A percentile compares a stretch with the other conserved stretches of the same genome.
phyloP scores from a whole-genome alignment of 495 filamentous ascomycete species.

The Saxophila tyrrhenica region DNA sequence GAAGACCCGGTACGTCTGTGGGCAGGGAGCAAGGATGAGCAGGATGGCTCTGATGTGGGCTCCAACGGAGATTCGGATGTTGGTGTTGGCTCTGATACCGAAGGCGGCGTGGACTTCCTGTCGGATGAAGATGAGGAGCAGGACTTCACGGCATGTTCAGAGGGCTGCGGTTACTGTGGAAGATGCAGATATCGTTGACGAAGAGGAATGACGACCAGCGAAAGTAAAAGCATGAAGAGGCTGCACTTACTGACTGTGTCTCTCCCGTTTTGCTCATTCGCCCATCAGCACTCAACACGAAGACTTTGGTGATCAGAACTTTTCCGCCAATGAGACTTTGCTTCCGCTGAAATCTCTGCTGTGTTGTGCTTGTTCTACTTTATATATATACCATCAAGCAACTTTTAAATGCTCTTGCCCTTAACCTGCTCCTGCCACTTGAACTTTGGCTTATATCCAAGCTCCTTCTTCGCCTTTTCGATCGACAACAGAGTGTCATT shows the following conservation, averaged over 20 bases:
- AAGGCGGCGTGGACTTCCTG: background rate
- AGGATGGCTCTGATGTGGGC: background rate
- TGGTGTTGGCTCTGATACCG: background rate
- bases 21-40: background rate
- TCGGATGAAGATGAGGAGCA: background rate
- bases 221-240: no score
- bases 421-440: slow-evolving; percentile 15
- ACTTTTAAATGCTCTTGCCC: background rate
- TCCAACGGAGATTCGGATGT: background rate
- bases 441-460: slow-evolving; percentile 7
- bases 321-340: no score
- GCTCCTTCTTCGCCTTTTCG: slow-evolving; percentile 15
- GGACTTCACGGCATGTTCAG: background rate
- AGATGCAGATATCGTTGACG: background rate
- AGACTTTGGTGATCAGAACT: no score
- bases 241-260: no score
- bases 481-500: slow-evolving; percentile 12
- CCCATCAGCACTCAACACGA: no score
- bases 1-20: background rate
- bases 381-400: no score
- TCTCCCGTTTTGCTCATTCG: no score
- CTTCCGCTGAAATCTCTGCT: no score
- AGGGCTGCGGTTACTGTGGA: background rate
- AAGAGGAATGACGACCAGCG: no score
- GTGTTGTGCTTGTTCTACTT: no score